A percentile compares a stretch with the other conserved stretches of the same genome.
phyloP scores from a whole-genome alignment of 805 yeast genomes.

The Pichia pseudocactophila region DNA sequence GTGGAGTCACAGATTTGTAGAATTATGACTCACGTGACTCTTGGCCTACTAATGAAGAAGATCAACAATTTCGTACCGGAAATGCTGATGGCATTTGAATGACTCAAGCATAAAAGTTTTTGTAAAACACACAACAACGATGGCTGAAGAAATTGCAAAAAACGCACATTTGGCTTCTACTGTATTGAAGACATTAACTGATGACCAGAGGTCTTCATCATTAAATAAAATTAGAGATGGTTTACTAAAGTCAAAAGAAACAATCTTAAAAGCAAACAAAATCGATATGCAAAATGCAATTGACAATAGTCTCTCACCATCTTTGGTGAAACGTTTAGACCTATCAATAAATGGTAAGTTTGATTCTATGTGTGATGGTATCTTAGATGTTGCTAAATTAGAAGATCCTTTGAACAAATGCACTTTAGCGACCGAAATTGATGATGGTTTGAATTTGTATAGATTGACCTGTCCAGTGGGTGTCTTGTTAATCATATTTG shows the following conservation, averaged over 20 bases:
- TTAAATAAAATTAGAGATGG: conserved; percentile 65
- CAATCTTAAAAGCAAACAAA: conserved; percentile 64
- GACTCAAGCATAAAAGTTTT: background rate
- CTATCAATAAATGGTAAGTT: conserved; percentile 74
- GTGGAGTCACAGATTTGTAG: too few species aligned
- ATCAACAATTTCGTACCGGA: too few species aligned
- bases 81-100: too few species aligned
- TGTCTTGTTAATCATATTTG: conserved; percentile 84
- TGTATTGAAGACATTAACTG: conserved; percentile 64
- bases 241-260: conserved; percentile 46
- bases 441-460: conserved; percentile 78
- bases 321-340: conserved; percentile 80
- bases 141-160: conserved; percentile 72
- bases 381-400: conserved; percentile 79
- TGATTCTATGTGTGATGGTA: conserved; percentile 91
- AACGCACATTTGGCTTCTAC: conserved; percentile 81
- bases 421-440: conserved; percentile 75
- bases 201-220: conserved; percentile 67
- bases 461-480: conserved; percentile 93
- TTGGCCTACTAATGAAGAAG: too few species aligned
- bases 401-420: conserved; percentile 91
- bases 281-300: conserved; percentile 67
- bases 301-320: conserved; percentile 49
- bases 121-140: conserved; percentile 13
- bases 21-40: too few species aligned